A percentile compares a stretch with the other conserved stretches of the same genome.
Evolutionary conservation across 2,329 filamentous ascomycete species (phyloP).

Genomic region (Penicillium brasilianum): DNA sequence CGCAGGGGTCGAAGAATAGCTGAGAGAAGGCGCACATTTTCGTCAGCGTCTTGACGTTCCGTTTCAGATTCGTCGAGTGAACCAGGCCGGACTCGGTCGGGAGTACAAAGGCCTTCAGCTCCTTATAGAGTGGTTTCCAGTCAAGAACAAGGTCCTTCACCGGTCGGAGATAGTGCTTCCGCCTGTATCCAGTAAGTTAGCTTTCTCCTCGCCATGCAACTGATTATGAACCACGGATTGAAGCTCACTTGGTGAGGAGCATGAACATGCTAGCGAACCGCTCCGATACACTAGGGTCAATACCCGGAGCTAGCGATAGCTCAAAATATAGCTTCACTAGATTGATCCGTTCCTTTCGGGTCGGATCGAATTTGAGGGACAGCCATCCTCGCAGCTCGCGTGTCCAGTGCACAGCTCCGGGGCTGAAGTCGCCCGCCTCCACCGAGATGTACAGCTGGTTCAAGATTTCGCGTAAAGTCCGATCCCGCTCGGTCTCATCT

Average conservation of each 20-base stretch:
- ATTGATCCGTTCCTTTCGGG: slow-evolving; percentile 78
- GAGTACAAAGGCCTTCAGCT: slow-evolving; percentile 87
- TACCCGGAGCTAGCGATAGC: slow-evolving; percentile 84
- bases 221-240: neutral
- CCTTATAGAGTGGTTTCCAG: slow-evolving; percentile 91
- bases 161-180: slow-evolving; percentile 93
- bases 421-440: slow-evolving; percentile 89
- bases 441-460: slow-evolving; percentile 93
- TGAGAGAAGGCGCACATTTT: slow-evolving; percentile 91
- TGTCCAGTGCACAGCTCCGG: slow-evolving; percentile 95
- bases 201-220: slow-evolving; percentile 5
- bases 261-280: slow-evolving; percentile 97
- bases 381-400: slow-evolving; percentile 95
- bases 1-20: slow-evolving; percentile 87
- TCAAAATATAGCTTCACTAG: slow-evolving; percentile 94
- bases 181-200: slow-evolving; percentile 58
- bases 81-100: slow-evolving; percentile 76
- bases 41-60: slow-evolving; percentile 74
- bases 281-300: slow-evolving; percentile 81
- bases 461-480: slow-evolving; percentile 82
- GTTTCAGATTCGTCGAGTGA: slow-evolving; percentile 66
- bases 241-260: slow-evolving; percentile 82
- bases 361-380: slow-evolving; percentile 95
- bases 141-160: slow-evolving; percentile 88
- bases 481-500: slow-evolving; percentile 75